Percentiles rank a stretch among this genome's conserved stretches.
These are phyloP conservation scores for Saraca asoca DNA, from an alignment of 331 rosid species.

Conservation along the genomic window DNA sequence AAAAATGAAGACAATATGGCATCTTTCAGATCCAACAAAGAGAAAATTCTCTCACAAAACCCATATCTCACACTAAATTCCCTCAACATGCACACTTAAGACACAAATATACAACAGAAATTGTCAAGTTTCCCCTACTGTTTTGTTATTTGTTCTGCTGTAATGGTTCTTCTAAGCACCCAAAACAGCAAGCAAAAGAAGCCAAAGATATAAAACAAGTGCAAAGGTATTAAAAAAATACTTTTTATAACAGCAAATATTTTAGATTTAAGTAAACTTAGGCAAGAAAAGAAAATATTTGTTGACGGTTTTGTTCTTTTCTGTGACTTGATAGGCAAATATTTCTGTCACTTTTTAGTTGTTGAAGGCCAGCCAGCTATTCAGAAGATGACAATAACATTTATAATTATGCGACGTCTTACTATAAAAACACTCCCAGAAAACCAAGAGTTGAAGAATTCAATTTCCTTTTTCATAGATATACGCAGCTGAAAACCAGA, in stretches of 20 bases:
- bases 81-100: too few relatives aligned
- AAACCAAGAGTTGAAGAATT: conserved; percentile 2
- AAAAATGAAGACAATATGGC: not conserved
- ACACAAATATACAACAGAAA: too few relatives aligned
- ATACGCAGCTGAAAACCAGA: not conserved
- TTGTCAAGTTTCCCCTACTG: not conserved
- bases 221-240: too few relatives aligned
- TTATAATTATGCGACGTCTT: too few relatives aligned
- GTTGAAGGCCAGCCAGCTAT: not conserved
- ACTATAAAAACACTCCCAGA: not conserved
- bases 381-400: not conserved
- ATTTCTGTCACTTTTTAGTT: not conserved
- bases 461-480: not conserved
- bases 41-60: not conserved
- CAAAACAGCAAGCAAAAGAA: not conserved
- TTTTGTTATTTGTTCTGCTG: not conserved
- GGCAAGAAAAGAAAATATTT: not conserved
- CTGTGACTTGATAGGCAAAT: not conserved
- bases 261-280: not conserved
- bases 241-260: not conserved
- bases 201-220: not conserved
- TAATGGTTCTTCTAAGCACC: not conserved
- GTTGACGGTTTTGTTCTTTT: conserved; percentile 23
- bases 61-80: not conserved
- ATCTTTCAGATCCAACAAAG: conserved; percentile 8